Base-by-base conservation (phyloP, 2,329 filamentous ascomycete species). In the Passalora sequoiae region DNA sequence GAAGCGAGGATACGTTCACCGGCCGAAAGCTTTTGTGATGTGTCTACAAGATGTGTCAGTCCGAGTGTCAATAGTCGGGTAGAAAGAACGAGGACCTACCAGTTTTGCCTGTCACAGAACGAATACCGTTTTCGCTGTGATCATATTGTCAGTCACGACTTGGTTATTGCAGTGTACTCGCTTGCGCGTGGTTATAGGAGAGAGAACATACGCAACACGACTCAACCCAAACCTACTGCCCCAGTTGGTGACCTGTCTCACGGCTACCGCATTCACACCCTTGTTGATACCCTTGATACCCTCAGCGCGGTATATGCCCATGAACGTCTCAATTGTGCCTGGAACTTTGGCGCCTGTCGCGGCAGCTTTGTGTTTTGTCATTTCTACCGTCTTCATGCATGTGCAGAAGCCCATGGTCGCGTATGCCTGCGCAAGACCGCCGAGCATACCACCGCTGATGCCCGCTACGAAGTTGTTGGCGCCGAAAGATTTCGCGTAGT, bases 351-450 rank as follows among this genome's bases (percentile, higher is more conserved):
- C 80, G 59, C 92, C 92, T 31, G 81, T 57, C 24, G 87, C 83
- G 10, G 87, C 89, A 64, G 92, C 76, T 80, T 97, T 97, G 77
- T 92, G 85, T 74, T 96, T 94, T 65, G 92, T 98, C 72, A 98
- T 98, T 72, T 98, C 92, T 57, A 97, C 92, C 53, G 92, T 98
- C 83, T 98, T 98, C 92, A 98, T 98, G 80, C 92, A 98, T 50
- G 92, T 98, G 74, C 92, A 98, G 82, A 98, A 98, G 58, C 92
- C 92, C 91, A 98, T 98, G 67, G 92, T 98, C 56, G 92, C 92
- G 69, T 98, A 98, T 48, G 92, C 92, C 74, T 98, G 92, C 35
- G 91, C 92, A 47, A 98, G 82, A 77, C 92, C 92, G 66, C 92
- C 92, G 16, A 82, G 78, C 76, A 98, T 88, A 69, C 92, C 92